Evolutionary conservation across 768 basidiomycete genomes (phyloP).

Genomic region (Pholiota molesta): DNA sequence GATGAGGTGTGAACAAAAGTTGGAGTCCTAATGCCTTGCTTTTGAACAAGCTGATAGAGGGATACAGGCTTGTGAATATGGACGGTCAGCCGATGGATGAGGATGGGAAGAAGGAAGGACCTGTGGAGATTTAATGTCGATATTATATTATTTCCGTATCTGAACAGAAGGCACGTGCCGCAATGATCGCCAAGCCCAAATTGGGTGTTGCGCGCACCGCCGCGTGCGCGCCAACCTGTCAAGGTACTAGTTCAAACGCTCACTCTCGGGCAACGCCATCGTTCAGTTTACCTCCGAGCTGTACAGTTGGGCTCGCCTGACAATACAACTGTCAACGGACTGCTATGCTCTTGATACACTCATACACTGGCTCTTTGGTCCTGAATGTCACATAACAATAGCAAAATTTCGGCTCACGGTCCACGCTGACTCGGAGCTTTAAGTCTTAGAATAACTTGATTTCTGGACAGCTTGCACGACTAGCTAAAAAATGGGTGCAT

Average conservation of each 20-base stretch:
- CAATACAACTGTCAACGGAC: background rate
- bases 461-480: background rate
- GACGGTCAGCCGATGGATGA: conserved; percentile 15
- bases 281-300: no score
- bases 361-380: background rate
- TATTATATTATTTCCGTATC: conserved; percentile 25
- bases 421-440: background rate
- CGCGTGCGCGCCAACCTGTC: background rate
- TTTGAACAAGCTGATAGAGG: conserved; percentile 2
- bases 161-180: conserved; percentile 27
- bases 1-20: conserved; percentile 6
- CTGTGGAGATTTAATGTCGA: conserved; percentile 14
- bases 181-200: conserved; percentile 9
- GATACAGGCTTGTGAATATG: conserved; percentile 1
- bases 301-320: no score
- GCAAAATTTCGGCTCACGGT: background rate
- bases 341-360: background rate
- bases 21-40: conserved; percentile 1
- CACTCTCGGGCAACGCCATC: no score
- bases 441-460: background rate
- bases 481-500: no score
- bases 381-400: background rate
- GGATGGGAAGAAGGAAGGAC: conserved; percentile 22
- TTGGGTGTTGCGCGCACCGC: background rate
- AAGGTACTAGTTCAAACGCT: no score